These are phyloP conservation scores for Xylariaceae sp. DNA, from an alignment of 2,329 filamentous ascomycete species.

Conservation along the genomic window DNA sequence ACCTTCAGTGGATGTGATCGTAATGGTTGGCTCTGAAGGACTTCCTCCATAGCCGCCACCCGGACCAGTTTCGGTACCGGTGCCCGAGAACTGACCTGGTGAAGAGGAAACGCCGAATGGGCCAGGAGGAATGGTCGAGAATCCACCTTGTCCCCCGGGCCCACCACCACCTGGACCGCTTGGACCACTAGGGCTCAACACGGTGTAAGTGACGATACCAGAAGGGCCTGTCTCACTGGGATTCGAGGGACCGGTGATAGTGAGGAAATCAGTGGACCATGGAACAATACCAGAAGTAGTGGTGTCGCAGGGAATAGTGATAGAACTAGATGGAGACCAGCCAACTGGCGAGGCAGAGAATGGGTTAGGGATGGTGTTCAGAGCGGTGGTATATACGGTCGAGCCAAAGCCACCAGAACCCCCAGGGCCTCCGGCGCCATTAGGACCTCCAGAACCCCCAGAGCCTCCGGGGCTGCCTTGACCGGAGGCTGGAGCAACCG, in stretches of 20 bases:
- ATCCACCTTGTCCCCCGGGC: not conserved
- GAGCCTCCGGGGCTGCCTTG: slow-evolving; percentile 18
- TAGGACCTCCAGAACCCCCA: slow-evolving; percentile 6
- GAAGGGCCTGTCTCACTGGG: slow-evolving; percentile 22
- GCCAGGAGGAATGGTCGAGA: slow-evolving; percentile 27
- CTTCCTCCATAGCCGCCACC: slow-evolving; percentile 20
- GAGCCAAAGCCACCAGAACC: slow-evolving; percentile 20
- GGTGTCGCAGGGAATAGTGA: slow-evolving; percentile 23
- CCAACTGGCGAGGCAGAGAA: slow-evolving; percentile 23
- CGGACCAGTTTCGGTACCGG: slow-evolving; percentile 17
- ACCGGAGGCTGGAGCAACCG: slow-evolving; percentile 23
- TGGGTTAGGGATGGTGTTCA: slow-evolving; percentile 1
- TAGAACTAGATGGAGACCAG: slow-evolving; percentile 27
- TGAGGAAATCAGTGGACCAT: slow-evolving; percentile 35
- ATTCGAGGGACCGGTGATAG: slow-evolving; percentile 30
- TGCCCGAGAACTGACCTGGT: slow-evolving; percentile 19
- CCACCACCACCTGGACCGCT: slow-evolving; percentile 2
- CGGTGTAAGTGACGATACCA: slow-evolving; percentile 30
- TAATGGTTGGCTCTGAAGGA: slow-evolving; percentile 30
- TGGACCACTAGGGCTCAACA: slow-evolving; percentile 26
- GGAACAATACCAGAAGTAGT: slow-evolving; percentile 20
- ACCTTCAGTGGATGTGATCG: slow-evolving; percentile 31
- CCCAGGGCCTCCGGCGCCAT: not conserved
- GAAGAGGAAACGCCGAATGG: slow-evolving; percentile 28
- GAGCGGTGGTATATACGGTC: slow-evolving; percentile 19